Percentiles rank a stretch among this genome's conserved stretches.
phyloP scores from a whole-genome alignment of 305 asterid genomes.

The Plantago coronopus region DNA sequence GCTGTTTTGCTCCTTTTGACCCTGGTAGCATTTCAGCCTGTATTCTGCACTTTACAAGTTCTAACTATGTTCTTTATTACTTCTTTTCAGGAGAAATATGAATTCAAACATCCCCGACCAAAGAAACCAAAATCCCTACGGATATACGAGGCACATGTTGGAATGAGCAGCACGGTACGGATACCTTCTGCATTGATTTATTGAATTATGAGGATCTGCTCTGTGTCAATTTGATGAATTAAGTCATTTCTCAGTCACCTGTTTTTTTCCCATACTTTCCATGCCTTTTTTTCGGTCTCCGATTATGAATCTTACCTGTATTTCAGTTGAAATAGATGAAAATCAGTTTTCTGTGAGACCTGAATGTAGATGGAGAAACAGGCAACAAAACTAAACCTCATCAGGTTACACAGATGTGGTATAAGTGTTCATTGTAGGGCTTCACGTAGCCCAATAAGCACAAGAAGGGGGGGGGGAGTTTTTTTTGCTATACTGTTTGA shows the following conservation, averaged over 20 bases:
- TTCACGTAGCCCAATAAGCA: background rate
- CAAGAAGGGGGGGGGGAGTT: no score
- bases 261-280: background rate
- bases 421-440: conserved; percentile 2
- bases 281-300: conserved; percentile 4
- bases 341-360: conserved; percentile 6
- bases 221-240: conserved; percentile 21
- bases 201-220: no score
- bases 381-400: conserved; percentile 3
- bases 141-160: conserved; percentile 92
- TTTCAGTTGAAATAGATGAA: background rate
- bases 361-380: background rate
- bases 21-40: background rate
- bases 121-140: conserved; percentile 84
- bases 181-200: conserved; percentile 30
- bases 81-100: conserved; percentile 69
- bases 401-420: conserved; percentile 2
- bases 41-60: background rate
- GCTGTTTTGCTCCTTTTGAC: no score
- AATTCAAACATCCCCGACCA: conserved; percentile 85
- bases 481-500: no score
- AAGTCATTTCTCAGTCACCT: conserved; percentile 16
- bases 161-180: conserved; percentile 98
- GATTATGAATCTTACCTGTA: conserved; percentile 10
- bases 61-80: conserved; percentile 6